These are phyloP conservation scores for Colletotrichum shisoi DNA, from an alignment of 2,329 filamentous ascomycete genomes.

Conservation along the genomic window DNA sequence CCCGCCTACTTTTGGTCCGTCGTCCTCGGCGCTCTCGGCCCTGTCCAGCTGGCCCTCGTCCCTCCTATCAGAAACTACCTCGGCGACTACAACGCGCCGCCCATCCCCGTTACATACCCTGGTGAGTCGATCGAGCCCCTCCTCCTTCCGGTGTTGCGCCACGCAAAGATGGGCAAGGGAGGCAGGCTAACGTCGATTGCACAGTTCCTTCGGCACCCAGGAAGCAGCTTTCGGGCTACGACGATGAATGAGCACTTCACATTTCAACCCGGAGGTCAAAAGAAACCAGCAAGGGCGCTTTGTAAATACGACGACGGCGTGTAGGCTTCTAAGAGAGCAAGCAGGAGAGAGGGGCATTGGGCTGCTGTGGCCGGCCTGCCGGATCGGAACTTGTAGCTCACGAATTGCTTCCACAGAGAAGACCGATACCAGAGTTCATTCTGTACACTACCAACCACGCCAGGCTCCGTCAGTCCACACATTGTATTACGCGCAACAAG, in stretches of 20 bases:
- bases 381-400: constrained; percentile 7
- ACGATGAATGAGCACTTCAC: constrained; percentile 56
- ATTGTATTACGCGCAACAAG: constrained; percentile 10
- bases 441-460: constrained; percentile 34
- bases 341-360: constrained; percentile 10
- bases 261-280: neutral
- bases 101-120: constrained; percentile 89
- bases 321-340: constrained; percentile 35
- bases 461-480: constrained; percentile 21
- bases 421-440: constrained; percentile 11
- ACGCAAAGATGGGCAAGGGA: neutral
- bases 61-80: constrained; percentile 76
- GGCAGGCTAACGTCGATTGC: constrained; percentile 17
- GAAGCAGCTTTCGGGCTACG: constrained; percentile 68
- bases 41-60: constrained; percentile 72
- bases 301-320: constrained; percentile 44
- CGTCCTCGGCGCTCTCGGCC: constrained; percentile 75
- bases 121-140: constrained; percentile 65
- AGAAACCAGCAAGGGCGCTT: constrained; percentile 1
- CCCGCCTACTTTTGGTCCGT: constrained; percentile 92
- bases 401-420: constrained; percentile 3
- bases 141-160: neutral
- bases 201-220: constrained; percentile 66
- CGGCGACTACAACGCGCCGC: constrained; percentile 75
- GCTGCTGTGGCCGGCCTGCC: constrained; percentile 9